phyloP scores from a whole-genome alignment of 352 stramenopile genomes.

The Phytophthora brassicae region DNA sequence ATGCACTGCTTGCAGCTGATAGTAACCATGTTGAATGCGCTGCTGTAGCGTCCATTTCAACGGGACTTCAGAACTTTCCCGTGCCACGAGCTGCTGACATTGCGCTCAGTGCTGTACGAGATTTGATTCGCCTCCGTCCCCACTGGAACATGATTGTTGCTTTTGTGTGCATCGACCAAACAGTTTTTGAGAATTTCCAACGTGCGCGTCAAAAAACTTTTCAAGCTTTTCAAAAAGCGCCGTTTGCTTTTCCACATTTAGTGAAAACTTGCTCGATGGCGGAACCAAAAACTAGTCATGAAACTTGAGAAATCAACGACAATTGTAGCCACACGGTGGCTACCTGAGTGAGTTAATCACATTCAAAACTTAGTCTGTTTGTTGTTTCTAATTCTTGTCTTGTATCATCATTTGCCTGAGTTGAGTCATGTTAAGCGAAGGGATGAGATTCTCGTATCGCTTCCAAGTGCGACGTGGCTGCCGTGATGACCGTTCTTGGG shows the following conservation, averaged over 20 bases:
- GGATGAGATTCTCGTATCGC: slow-evolving; percentile 45
- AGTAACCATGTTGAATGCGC: slow-evolving; percentile 43
- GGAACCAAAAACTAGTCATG: not conserved
- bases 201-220: slow-evolving; percentile 19
- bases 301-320: not conserved
- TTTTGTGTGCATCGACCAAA: slow-evolving; percentile 59
- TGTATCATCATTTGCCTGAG: slow-evolving; percentile 39
- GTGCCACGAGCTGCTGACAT: slow-evolving; percentile 38
- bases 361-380: not conserved
- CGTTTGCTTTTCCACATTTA: slow-evolving; percentile 15
- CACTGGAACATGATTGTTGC: slow-evolving; percentile 43
- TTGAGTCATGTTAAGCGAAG: slow-evolving; percentile 40
- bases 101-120: slow-evolving; percentile 42
- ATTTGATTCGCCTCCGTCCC: slow-evolving; percentile 37
- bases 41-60: slow-evolving; percentile 61
- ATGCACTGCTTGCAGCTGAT: slow-evolving; percentile 36
- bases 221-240: slow-evolving; percentile 16
- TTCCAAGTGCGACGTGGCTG: slow-evolving; percentile 38
- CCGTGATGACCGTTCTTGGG: not conserved
- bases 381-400: slow-evolving; percentile 15
- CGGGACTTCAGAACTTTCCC: slow-evolving; percentile 38
- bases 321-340: not conserved
- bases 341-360: not conserved
- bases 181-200: slow-evolving; percentile 37
- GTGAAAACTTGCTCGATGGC: slow-evolving; percentile 9